These are phyloP conservation scores for Lachancea nothofagi DNA, from an alignment of 805 yeast genomes.

Conservation along the genomic window DNA sequence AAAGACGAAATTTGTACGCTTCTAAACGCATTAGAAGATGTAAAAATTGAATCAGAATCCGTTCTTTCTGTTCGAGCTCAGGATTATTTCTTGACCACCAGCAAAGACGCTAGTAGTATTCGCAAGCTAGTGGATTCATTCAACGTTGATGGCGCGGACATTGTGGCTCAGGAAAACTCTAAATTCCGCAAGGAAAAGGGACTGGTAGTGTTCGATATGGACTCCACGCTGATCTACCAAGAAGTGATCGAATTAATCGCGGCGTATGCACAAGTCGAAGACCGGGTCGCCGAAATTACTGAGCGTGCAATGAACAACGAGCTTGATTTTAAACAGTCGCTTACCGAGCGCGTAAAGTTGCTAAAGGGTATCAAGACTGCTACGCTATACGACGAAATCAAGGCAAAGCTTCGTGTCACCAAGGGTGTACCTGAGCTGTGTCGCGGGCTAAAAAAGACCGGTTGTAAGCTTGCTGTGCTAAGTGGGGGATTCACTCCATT, in stretches of 20 bases:
- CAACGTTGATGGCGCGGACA: slow-evolving; percentile 15
- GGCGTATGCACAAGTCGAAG: slow-evolving; percentile 85
- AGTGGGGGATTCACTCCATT: slow-evolving; percentile 94
- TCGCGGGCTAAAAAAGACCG: slow-evolving; percentile 51
- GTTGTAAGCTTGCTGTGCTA: slow-evolving; percentile 74
- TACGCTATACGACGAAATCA: slow-evolving; percentile 72
- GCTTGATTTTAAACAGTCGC: slow-evolving; percentile 79
- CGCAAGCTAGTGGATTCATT: neutral
- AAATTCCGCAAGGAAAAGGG: slow-evolving; percentile 32
- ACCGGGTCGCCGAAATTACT: slow-evolving; percentile 81
- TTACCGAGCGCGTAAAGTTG: slow-evolving; percentile 68
- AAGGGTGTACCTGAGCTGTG: slow-evolving; percentile 78
- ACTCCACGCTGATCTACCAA: slow-evolving; percentile 90
- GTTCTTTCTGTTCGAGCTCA: slow-evolving; percentile 16
- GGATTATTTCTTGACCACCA: slow-evolving; percentile 12
- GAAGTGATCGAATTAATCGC: slow-evolving; percentile 97
- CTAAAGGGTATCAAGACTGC: slow-evolving; percentile 74
- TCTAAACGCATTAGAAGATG: slow-evolving; percentile 1
- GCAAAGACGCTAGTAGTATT: neutral
- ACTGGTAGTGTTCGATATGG: slow-evolving; percentile 93
- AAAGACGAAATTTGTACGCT: slow-evolving; percentile 1
- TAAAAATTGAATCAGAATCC: slow-evolving; percentile 7
- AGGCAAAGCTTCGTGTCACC: slow-evolving; percentile 65
- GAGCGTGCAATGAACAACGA: slow-evolving; percentile 97
- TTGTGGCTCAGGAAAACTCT: slow-evolving; percentile 22